These are phyloP conservation scores for Coemansia sp. DNA, from an alignment of 192 early-diverging fungal genomes.

Conservation along the genomic window DNA sequence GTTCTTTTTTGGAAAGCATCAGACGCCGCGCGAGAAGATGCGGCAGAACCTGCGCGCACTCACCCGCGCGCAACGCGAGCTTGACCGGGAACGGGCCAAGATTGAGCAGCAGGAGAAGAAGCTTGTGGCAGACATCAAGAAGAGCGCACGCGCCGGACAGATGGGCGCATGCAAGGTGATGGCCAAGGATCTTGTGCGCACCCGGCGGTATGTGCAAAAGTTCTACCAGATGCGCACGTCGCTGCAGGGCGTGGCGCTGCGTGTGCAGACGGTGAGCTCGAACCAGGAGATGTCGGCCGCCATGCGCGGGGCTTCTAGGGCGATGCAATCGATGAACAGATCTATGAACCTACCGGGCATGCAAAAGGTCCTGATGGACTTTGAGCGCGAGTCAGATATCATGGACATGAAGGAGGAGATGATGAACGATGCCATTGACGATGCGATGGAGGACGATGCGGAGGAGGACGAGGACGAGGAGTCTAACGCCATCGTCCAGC, in stretches of 20 bases:
- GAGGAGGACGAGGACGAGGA: constrained; percentile 88
- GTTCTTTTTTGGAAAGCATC: constrained; percentile 72
- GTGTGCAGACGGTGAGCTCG: constrained; percentile 77
- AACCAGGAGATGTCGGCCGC: constrained; percentile 96
- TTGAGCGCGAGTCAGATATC: constrained; percentile 89
- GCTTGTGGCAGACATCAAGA: constrained; percentile 90
- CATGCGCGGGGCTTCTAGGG: constrained; percentile 90
- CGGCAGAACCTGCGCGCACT: constrained; percentile 89
- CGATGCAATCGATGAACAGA: constrained; percentile 97
- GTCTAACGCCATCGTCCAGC: constrained; percentile 84
- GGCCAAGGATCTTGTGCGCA: constrained; percentile 97
- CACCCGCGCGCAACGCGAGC: constrained; percentile 83
- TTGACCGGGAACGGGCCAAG: constrained; percentile 86
- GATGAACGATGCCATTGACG: constrained; percentile 98
- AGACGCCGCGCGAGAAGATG: constrained; percentile 90
- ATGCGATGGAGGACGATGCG: constrained; percentile 87
- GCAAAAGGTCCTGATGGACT: constrained; percentile 96
- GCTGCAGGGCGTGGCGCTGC: constrained; percentile 85
- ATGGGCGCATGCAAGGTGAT: constrained; percentile 89
- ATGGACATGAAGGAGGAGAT: constrained; percentile 99
- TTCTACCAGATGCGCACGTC: constrained; percentile 96
- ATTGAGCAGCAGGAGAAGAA: constrained; percentile 96
- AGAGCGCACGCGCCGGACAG: constrained; percentile 86
- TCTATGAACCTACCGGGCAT: constrained; percentile 92
- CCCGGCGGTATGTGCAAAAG: constrained; percentile 90